Base-by-base conservation (phyloP, 2,329 filamentous ascomycete species). In the Boeremia exigua region DNA sequence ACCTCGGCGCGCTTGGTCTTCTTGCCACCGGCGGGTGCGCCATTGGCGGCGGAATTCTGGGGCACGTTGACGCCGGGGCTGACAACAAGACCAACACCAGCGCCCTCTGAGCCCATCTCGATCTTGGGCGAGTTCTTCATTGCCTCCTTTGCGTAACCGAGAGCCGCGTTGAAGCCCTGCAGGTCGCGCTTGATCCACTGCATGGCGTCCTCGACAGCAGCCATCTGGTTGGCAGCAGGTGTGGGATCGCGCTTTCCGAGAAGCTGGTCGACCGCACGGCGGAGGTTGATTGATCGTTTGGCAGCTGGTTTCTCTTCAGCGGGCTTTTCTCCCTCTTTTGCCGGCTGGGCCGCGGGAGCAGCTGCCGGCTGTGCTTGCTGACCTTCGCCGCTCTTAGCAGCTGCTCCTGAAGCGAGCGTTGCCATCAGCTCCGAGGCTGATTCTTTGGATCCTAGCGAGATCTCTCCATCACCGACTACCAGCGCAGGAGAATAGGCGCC, bases 391-490 rank as follows among this genome's bases (percentile, higher is more conserved):
- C 55, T 65, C 28, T 60, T 60, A 27, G 42, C 66, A 15, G 63
- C 70, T 19, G 74, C 77, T 19, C 79, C 78, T 14, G 78, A 77
- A 33, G 78, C 72, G 37, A 81, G 74, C 10, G 79, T 78, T 34
- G 77, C 72, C 73, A 81, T 79, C 59, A 81, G 60, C 51, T 74
- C 70, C 32, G 73, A 75, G 14, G 77, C 79, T 56, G 70, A 72
- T 68, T 75, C 72, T 45, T 73, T 76, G 3, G 73, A 76, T 56
- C 76, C 78, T 48, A 82, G 79, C 45, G 79, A 79, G 54, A 82
- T 81, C 69, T 80, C 80, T 72, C 80, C 80, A 75, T 82, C 80
- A 80, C 80, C 80, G 73, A 82, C 80, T 73, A 82, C 80, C 74
- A 81, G 63, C 62, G 80, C 80, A 45, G 80, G 80, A 38, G 80